phyloP scores from a whole-genome alignment of 2,329 filamentous ascomycete species.

The Aspergillus transmontanensis region DNA sequence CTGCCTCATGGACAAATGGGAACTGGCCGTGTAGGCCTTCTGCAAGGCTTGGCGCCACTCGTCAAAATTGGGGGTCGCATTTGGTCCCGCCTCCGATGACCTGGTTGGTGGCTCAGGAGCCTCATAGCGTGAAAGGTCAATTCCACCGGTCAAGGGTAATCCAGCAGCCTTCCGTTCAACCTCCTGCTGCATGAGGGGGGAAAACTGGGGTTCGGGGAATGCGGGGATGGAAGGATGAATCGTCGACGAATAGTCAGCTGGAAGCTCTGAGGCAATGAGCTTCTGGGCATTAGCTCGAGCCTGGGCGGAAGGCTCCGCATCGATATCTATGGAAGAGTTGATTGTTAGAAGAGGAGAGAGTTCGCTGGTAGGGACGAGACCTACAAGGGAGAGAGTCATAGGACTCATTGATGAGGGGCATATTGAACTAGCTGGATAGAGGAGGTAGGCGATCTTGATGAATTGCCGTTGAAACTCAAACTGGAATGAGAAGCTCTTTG shows the following conservation, averaged over 20 bases:
- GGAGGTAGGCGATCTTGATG: too few species aligned
- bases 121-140: conserved; percentile 84
- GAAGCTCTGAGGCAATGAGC: conserved; percentile 69
- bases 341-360: conserved; percentile 17
- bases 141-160: conserved; percentile 60
- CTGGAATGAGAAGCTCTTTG: background rate
- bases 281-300: conserved; percentile 68
- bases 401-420: conserved; percentile 69
- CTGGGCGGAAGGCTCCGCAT: conserved; percentile 64
- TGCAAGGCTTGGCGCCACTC: conserved; percentile 56
- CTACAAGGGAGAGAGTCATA: conserved; percentile 82
- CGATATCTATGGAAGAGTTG: conserved; percentile 67
- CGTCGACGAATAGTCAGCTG: conserved; percentile 49
- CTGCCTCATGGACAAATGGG: conserved; percentile 59
- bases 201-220: conserved; percentile 58
- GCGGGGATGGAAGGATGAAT: conserved; percentile 63
- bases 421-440: conserved; percentile 36
- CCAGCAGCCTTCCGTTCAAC: conserved; percentile 66
- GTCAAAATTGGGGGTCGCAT: conserved; percentile 36
- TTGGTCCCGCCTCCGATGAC: conserved; percentile 28
- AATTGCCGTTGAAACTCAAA: background rate
- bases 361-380: conserved; percentile 27
- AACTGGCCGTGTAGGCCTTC: conserved; percentile 60
- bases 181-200: conserved; percentile 68
- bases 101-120: conserved; percentile 63